Evolutionary conservation across 1,139 yeast genomes (phyloP).

Genomic region (Nakaseomyces glabratus): DNA sequence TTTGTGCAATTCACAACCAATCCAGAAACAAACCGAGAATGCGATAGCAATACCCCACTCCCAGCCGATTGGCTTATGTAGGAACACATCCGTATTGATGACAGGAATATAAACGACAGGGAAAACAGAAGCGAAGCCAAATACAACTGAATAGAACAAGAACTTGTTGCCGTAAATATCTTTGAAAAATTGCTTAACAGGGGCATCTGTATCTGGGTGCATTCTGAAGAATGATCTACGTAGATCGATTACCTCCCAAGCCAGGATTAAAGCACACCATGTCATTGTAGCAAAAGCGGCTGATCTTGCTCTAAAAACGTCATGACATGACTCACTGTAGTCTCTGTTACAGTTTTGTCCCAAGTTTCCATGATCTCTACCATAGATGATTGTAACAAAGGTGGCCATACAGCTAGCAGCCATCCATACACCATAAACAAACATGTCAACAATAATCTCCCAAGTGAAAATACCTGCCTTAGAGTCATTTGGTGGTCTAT

Average conservation of each 20-base stretch:
- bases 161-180: constrained; percentile 73
- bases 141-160: constrained; percentile 72
- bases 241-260: constrained; percentile 85
- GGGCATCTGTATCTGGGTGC: constrained; percentile 58
- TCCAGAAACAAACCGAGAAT: constrained; percentile 49
- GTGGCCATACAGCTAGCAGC: constrained; percentile 64
- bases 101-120: constrained; percentile 87
- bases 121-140: constrained; percentile 65
- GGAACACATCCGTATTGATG: constrained; percentile 66
- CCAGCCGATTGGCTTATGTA: constrained; percentile 63
- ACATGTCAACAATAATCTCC: constrained; percentile 61
- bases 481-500: constrained; percentile 85
- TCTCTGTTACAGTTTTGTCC: constrained; percentile 57
- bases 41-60: constrained; percentile 81
- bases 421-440: constrained; percentile 65
- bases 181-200: constrained; percentile 48
- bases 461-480: constrained; percentile 72
- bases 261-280: constrained; percentile 79
- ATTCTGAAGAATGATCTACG: constrained; percentile 64
- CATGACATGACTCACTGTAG: constrained; percentile 41
- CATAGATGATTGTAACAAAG: constrained; percentile 59
- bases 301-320: constrained; percentile 73
- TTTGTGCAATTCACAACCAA: constrained; percentile 61
- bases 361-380: constrained; percentile 56
- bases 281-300: constrained; percentile 80